phyloP scores from a whole-genome alignment of 2,329 filamentous ascomycete genomes.

The Leptodontidium sp. region DNA sequence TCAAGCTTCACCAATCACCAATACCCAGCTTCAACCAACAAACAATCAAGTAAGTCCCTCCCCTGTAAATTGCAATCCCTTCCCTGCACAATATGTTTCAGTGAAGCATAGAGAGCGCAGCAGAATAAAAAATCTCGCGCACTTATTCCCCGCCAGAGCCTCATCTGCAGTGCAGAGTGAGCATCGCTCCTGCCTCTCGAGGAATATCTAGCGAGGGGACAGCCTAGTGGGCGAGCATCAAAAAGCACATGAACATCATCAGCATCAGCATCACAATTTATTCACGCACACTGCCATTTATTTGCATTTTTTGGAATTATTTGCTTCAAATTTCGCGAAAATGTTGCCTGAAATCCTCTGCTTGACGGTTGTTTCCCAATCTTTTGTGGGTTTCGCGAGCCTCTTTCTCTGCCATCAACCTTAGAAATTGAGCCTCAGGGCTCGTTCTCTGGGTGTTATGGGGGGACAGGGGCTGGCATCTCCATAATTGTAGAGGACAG shows the following conservation, averaged over 20 bases:
- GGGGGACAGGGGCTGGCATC: background rate
- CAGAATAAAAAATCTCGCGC: background rate
- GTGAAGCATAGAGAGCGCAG: background rate
- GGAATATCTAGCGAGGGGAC: background rate
- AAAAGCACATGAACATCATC: background rate
- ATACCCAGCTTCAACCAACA: background rate
- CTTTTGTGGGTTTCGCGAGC: background rate
- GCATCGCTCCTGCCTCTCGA: slow-evolving; percentile 3
- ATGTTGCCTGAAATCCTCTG: background rate
- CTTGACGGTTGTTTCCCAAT: background rate
- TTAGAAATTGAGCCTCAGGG: background rate
- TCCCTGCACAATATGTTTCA: slow-evolving; percentile 7
- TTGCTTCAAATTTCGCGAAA: background rate
- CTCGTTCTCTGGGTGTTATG: background rate
- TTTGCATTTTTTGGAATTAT: background rate
- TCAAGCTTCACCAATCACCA: background rate
- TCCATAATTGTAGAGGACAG: slow-evolving; percentile 12
- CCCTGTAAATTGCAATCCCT: background rate
- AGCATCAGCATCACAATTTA: slow-evolving; percentile 7
- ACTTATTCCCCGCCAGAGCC: background rate
- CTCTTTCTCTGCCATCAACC: background rate
- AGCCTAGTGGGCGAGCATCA: background rate
- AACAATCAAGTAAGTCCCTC: background rate
- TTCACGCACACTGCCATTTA: slow-evolving; percentile 1
- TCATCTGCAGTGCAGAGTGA: background rate